Evolutionary conservation across 176 grass and related monocot species (phyloP).

Genomic region (Ampelocalamus luodianensis): DNA sequence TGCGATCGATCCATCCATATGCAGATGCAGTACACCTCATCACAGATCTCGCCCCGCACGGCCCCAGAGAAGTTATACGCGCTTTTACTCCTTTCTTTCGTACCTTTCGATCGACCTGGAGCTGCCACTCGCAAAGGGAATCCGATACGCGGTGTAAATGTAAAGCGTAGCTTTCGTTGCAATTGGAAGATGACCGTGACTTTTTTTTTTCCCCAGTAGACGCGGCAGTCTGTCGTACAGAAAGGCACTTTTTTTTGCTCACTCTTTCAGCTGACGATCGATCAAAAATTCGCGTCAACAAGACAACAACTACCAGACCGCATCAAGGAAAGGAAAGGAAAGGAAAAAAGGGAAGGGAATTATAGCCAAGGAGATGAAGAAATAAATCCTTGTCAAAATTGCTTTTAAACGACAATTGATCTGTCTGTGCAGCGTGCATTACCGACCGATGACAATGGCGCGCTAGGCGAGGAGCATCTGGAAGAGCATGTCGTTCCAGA

Average conservation of each 20-base stretch:
- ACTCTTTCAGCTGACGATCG: constrained; percentile 11
- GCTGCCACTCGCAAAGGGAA: background rate
- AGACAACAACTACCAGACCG: background rate
- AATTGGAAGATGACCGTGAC: background rate
- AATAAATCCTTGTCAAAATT: constrained; percentile 41
- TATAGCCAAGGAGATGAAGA: background rate
- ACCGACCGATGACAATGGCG: constrained; percentile 27
- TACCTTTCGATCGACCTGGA: background rate
- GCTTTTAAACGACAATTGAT: constrained; percentile 6
- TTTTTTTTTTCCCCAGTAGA: background rate
- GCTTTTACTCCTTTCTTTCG: constrained; percentile 12
- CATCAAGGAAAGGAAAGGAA: constrained; percentile 15
- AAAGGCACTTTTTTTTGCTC: background rate
- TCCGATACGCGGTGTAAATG: background rate
- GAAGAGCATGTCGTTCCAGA: constrained; percentile 82
- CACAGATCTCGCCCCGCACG: background rate
- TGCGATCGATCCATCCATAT: constrained; percentile 32
- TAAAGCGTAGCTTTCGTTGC: background rate
- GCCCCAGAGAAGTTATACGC: background rate
- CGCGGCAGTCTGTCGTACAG: background rate
- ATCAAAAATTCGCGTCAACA: constrained; percentile 4
- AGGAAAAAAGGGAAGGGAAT: background rate
- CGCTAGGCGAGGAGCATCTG: constrained; percentile 56
- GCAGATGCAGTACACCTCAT: constrained; percentile 12
- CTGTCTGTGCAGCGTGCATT: constrained; percentile 36